phyloP scores from a whole-genome alignment of 176 grass and related monocot species.

The Metroxylon sagu region DNA sequence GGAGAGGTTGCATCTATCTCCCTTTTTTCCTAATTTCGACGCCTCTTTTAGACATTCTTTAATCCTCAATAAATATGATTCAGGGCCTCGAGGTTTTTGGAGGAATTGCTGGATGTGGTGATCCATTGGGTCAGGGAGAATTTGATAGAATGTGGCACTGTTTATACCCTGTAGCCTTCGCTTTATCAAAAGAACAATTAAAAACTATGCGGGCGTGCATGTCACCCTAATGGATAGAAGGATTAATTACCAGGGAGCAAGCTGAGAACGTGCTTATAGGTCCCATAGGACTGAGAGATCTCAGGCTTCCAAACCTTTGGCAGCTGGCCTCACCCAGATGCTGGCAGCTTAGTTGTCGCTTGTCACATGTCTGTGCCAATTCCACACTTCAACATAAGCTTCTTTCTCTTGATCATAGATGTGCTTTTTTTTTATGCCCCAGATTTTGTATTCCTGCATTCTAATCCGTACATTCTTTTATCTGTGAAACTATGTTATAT shows the following conservation, averaged over 20 bases:
- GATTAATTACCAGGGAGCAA: constrained; percentile 74
- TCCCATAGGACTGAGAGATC: constrained; percentile 30
- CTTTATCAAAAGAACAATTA: constrained; percentile 52
- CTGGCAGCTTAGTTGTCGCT: constrained; percentile 62
- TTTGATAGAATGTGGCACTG: constrained; percentile 90
- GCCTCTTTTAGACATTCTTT: too few relatives aligned
- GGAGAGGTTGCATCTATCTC: constrained; percentile 44
- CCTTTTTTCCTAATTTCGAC: not conserved
- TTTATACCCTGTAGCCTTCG: constrained; percentile 78
- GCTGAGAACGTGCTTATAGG: constrained; percentile 49
- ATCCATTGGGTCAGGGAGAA: constrained; percentile 49
- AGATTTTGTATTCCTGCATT: too few relatives aligned
- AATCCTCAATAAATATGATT: not conserved
- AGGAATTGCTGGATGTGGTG: constrained; percentile 64
- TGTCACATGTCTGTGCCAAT: constrained; percentile 40
- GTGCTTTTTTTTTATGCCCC: not conserved
- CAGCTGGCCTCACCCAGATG: constrained; percentile 95
- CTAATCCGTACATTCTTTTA: too few relatives aligned
- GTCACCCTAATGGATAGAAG: constrained; percentile 70
- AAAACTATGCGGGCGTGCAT: constrained; percentile 61
- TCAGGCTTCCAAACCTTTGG: constrained; percentile 72
- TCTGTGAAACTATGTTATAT: too few relatives aligned
- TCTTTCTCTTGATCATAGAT: constrained; percentile 61
- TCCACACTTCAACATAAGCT: constrained; percentile 58
- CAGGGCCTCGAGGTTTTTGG: constrained; percentile 74